These are phyloP conservation scores for Syzygium malaccense DNA, from an alignment of 441 rosid genomes.

Conservation along the genomic window DNA sequence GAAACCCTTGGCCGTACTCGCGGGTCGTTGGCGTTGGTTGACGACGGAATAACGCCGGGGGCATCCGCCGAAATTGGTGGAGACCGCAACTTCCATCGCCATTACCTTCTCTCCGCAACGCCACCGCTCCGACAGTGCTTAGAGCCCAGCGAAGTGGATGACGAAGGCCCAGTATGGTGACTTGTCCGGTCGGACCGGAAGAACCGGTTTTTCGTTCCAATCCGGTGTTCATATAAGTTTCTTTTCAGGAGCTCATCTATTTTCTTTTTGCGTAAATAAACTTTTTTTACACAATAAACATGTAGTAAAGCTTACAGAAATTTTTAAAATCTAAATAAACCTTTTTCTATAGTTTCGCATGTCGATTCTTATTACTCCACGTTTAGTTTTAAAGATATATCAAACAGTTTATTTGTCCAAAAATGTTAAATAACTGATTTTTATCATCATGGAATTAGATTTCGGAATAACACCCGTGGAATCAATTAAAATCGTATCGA, in stretches of 20 bases:
- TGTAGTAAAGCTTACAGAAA: neutral
- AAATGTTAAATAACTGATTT: neutral
- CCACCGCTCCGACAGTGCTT: neutral
- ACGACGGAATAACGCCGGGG: neutral
- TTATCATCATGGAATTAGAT: neutral
- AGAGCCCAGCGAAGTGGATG: neutral
- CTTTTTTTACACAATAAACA: neutral
- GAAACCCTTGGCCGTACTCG: neutral
- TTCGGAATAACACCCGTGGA: neutral
- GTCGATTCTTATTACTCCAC: neutral
- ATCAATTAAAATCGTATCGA: neutral
- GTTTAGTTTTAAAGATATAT: neutral
- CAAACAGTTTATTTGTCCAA: neutral
- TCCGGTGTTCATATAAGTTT: neutral
- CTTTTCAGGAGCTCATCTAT: neutral
- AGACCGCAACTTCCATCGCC: neutral
- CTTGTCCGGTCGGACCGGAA: neutral
- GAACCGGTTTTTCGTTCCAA: neutral
- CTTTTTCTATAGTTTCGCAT: neutral
- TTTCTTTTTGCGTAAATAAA: neutral
- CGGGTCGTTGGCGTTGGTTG: neutral
- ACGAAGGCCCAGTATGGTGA: neutral
- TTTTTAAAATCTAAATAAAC: neutral
- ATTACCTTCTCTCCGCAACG: neutral
- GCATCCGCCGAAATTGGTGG: neutral